Conservation (phyloP, 306 rosid genomes). For the Pterocarpus santalinus region DNA sequence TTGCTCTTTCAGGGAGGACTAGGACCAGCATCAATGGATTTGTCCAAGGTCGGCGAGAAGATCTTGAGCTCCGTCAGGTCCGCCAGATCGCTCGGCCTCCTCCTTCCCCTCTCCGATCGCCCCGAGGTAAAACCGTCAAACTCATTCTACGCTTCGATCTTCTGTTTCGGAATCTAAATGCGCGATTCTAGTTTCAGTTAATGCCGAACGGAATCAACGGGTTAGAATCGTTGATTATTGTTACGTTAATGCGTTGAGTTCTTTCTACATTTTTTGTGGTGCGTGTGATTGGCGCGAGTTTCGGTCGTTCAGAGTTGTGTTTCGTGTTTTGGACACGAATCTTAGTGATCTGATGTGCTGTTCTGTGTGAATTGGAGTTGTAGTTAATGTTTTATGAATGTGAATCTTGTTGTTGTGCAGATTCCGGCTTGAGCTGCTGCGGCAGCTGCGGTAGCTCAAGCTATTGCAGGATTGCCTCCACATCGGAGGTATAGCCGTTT, state of each 20-base stretch:
- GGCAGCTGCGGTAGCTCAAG: constrained; percentile 98
- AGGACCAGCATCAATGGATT: constrained; percentile 79
- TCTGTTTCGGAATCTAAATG: not conserved
- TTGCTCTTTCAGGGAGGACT: constrained; percentile 70
- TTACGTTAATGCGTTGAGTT: not conserved
- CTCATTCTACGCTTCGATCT: not conserved
- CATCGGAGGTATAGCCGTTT: constrained; percentile 81
- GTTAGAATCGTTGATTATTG: not conserved
- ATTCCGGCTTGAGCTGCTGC: constrained; percentile 96
- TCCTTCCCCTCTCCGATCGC: constrained; percentile 84
- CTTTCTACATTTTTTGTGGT: not conserved
- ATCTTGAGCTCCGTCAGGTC: constrained; percentile 95
- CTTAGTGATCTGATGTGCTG: not conserved
- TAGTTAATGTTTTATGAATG: constrained; percentile 46
- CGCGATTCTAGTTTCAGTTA: not conserved
- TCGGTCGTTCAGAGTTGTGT: not conserved
- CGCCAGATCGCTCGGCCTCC: constrained; percentile 91
- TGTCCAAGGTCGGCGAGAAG: constrained; percentile 93
- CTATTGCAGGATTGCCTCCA: constrained; percentile 93
- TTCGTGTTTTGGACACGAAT: not conserved
- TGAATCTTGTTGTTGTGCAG: constrained; percentile 54
- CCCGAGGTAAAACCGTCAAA: constrained; percentile 72
- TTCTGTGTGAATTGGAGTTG: constrained; percentile 33
- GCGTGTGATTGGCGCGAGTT: not conserved
- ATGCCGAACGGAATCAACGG: not conserved